Evolutionary conservation across 768 basidiomycete genomes (phyloP), one percentile per base, ranked within the genome.

Genomic region (Mycena maculata): DNA sequence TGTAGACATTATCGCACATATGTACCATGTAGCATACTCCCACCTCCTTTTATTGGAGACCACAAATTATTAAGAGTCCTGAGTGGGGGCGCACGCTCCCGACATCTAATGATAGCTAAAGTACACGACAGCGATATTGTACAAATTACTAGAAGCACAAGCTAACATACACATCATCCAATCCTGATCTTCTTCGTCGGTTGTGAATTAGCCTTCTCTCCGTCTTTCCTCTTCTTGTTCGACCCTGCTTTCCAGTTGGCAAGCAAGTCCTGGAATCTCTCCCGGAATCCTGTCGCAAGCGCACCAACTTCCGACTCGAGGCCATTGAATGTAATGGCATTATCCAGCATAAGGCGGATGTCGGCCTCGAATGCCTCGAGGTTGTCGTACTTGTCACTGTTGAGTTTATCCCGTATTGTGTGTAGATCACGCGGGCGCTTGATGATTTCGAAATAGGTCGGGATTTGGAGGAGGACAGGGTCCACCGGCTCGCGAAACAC

Each of bases 261-360:
- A 72, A 89, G 63, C 69, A 91, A 75, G 55, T 90, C 88, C 70
- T 80, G 85, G 71, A 86, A 81, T 68, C 85, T 87, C 56, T 85
- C 81, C 49, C 81, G 82, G 52, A 90, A 74, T 31, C 76, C 72
- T n/a, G 79, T 72, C 10, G 92, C 86, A 41, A 91, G 79, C 45
- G 80, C 74, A 18, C 91, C 94, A n/a, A 94, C 92, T 63, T 93
- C 91, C 3, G 92, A 93, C 48, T 91, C 89, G 2, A 81, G 81
- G 0, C 92, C 92, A 71, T 99, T 99, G 85, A 98, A 99, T 58
- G 85, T 87, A 76, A 92, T 86, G 18, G 96, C 94, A 75, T 98
- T 99, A 65, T 87, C 81, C 64, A 94, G 78, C 95, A 99, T 97
- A 45, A 96, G 85, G 47, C 91, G 87, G 59, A 96, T 79, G 75